These are phyloP conservation scores for Zanthoxylum bungeanum DNA, from an alignment of 345 rosid species.

Conservation along the genomic window DNA sequence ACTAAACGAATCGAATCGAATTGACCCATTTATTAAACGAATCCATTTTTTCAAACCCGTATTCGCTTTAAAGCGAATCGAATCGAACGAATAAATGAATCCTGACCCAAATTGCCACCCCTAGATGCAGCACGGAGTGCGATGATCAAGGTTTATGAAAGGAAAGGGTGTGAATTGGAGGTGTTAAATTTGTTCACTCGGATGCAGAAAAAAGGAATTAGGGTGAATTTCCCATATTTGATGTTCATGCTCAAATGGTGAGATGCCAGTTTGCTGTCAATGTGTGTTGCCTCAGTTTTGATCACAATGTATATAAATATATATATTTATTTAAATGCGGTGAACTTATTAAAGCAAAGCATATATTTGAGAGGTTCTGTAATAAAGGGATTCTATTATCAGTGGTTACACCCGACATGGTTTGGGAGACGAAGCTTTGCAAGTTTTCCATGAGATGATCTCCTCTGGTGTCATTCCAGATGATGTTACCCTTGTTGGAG, in stretches of 20 bases:
- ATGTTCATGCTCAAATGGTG: conserved; percentile 62
- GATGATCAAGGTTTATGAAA: conserved; percentile 70
- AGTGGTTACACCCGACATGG: conserved; percentile 80
- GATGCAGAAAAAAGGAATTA: conserved; percentile 62
- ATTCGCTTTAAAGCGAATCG: no score
- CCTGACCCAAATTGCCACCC: no score
- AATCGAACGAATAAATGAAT: no score
- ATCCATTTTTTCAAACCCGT: no score
- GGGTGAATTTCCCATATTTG: conserved; percentile 55
- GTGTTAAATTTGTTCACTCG: conserved; percentile 52
- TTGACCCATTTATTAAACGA: no score
- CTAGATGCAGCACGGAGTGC: conserved; percentile 63
- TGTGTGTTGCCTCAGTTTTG: no score
- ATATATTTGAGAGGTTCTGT: conserved; percentile 67
- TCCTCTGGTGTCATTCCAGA: conserved; percentile 52
- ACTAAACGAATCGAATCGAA: no score
- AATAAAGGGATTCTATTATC: conserved; percentile 79
- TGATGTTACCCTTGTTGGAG: conserved; percentile 70
- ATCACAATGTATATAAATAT: conserved; percentile 78
- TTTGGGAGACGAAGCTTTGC: conserved; percentile 60
- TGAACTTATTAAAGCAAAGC: conserved; percentile 59
- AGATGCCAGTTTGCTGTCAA: no score
- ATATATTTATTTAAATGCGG: no score
- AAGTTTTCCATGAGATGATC: conserved; percentile 58
- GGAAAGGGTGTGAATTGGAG: conserved; percentile 65